phyloP scores from a whole-genome alignment of 768 basidiomycete species.

The Trametes cingulata region DNA sequence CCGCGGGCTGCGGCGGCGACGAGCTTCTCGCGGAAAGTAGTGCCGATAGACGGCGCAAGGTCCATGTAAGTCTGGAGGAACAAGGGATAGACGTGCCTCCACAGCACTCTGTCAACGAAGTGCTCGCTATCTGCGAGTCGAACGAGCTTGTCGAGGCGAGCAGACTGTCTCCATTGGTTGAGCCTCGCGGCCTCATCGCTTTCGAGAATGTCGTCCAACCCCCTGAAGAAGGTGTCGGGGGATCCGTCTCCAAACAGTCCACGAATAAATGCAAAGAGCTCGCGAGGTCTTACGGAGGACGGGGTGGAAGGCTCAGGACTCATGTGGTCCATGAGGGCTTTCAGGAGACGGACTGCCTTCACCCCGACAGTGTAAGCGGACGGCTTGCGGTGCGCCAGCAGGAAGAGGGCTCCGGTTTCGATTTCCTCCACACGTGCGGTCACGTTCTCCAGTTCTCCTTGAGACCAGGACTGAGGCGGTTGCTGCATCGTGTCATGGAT shows the following conservation, averaged over 20 bases:
- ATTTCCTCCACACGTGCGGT: slow-evolving; percentile 57
- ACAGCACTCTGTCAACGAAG: slow-evolving; percentile 67
- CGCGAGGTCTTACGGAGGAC: slow-evolving; percentile 28
- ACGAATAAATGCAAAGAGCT: slow-evolving; percentile 46
- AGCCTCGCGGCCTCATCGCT: slow-evolving; percentile 59
- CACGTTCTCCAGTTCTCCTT: slow-evolving; percentile 45
- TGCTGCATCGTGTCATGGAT: slow-evolving; percentile 47
- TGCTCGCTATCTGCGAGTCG: slow-evolving; percentile 72
- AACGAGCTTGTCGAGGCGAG: slow-evolving; percentile 56
- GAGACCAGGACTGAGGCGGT: slow-evolving; percentile 38
- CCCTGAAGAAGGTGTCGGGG: slow-evolving; percentile 52
- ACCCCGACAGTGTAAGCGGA: slow-evolving; percentile 60
- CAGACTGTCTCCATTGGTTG: slow-evolving; percentile 64
- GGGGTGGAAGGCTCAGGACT: slow-evolving; percentile 33
- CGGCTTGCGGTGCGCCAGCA: slow-evolving; percentile 59
- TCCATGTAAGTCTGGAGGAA: slow-evolving; percentile 61
- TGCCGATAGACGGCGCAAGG: slow-evolving; percentile 45
- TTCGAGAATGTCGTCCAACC: slow-evolving; percentile 69
- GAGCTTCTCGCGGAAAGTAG: slow-evolving; percentile 60
- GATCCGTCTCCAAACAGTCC: slow-evolving; percentile 53
- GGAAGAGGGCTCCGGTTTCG: slow-evolving; percentile 71
- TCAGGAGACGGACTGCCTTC: slow-evolving; percentile 61
- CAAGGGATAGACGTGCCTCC: slow-evolving; percentile 71
- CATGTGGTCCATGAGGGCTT: slow-evolving; percentile 49
- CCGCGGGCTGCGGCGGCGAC: slow-evolving; percentile 70